Conservation (phyloP, 164 flowering plant species). For the Aristolochia californica region DNA sequence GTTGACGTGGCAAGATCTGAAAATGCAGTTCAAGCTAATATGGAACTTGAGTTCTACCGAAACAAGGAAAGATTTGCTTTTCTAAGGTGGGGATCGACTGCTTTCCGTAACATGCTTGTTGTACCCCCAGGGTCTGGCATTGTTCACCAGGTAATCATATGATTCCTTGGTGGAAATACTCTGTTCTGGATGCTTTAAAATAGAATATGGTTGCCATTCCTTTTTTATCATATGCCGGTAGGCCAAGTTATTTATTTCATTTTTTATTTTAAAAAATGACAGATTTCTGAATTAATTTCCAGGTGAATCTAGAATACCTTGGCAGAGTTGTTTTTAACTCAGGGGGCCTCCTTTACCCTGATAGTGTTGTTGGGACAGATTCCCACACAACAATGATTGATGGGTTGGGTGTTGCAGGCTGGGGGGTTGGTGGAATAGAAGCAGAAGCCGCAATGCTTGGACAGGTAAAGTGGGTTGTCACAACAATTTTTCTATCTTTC, state of each 20-base stretch:
- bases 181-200: background rate
- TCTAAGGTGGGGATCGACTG: slow-evolving; percentile 88
- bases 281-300: slow-evolving; percentile 4
- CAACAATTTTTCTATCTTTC: background rate
- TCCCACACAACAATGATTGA: slow-evolving; percentile 98
- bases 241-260: too few species aligned
- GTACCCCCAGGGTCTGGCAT: slow-evolving; percentile 98
- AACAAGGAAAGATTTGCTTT: slow-evolving; percentile 90
- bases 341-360: slow-evolving; percentile 78
- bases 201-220: background rate
- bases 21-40: slow-evolving; percentile 86
- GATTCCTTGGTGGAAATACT: background rate
- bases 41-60: slow-evolving; percentile 87
- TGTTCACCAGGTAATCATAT: slow-evolving; percentile 63
- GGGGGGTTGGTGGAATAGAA: slow-evolving; percentile 98
- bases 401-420: slow-evolving; percentile 95
- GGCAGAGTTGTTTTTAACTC: slow-evolving; percentile 88
- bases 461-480: slow-evolving; percentile 41
- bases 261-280: too few species aligned
- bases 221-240: too few species aligned
- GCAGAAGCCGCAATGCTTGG: slow-evolving; percentile 99
- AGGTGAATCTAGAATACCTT: slow-evolving; percentile 91
- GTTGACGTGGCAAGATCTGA: slow-evolving; percentile 85
- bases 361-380: slow-evolving; percentile 96
- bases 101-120: slow-evolving; percentile 86